A percentile compares a stretch with the other conserved stretches of the same genome.
Conservation (phyloP, 257 asterid genomes). For the Rehmannia glutinosa region DNA sequence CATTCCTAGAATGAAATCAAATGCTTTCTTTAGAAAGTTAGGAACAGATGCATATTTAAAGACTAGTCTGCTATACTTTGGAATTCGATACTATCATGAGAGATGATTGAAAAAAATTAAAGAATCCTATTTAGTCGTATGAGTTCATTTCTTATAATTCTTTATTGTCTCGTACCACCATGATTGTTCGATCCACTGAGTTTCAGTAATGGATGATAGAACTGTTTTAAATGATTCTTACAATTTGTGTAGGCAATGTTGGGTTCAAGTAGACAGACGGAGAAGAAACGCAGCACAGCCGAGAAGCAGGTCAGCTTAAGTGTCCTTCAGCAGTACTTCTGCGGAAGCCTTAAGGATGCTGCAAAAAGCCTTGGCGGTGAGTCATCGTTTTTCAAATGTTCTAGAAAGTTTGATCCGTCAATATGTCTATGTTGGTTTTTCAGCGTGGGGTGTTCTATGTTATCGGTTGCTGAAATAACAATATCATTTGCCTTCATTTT, state of each 20-base stretch:
- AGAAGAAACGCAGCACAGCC: slow-evolving; percentile 48
- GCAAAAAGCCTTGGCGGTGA: slow-evolving; percentile 81
- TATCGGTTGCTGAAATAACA: background rate
- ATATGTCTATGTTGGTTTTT: background rate
- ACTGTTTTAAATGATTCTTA: background rate
- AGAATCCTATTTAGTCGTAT: background rate
- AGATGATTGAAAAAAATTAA: background rate
- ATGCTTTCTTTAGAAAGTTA: too few species aligned
- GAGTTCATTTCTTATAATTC: background rate
- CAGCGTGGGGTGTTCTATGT: background rate
- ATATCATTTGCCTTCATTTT: background rate
- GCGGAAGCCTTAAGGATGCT: slow-evolving; percentile 77
- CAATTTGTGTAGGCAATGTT: slow-evolving; percentile 20
- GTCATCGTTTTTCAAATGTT: background rate
- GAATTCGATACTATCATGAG: background rate
- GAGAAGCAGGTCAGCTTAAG: slow-evolving; percentile 67
- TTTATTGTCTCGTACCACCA: background rate
- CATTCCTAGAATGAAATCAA: too few species aligned
- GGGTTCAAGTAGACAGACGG: slow-evolving; percentile 29
- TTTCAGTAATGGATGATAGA: background rate
- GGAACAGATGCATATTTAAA: too few species aligned
- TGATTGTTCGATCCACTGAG: background rate
- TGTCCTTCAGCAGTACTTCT: slow-evolving; percentile 70
- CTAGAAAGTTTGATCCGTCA: background rate
- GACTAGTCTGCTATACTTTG: too few species aligned